Conservation (phyloP, 2,329 filamentous ascomycete species). For the Diatrype stigma region DNA sequence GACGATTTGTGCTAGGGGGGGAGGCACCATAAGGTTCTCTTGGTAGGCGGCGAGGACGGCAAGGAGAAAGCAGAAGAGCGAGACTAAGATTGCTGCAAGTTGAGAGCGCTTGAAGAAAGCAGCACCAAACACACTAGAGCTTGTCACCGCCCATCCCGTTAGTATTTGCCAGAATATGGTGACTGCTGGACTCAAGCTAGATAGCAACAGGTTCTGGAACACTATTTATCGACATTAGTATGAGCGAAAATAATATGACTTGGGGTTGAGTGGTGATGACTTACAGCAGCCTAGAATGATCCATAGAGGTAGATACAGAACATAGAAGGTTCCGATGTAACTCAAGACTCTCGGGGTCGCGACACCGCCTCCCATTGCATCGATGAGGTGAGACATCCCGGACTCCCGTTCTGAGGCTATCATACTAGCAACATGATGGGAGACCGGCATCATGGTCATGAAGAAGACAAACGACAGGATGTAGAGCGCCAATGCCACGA, state of each 20-base stretch:
- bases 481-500: conserved; percentile 61
- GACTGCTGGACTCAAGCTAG: conserved; percentile 23
- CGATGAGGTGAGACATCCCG: conserved; percentile 69
- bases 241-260: not conserved
- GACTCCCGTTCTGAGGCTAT: conserved; percentile 67
- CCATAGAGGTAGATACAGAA: conserved; percentile 55
- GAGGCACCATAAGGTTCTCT: conserved; percentile 9
- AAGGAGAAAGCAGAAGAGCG: conserved; percentile 24
- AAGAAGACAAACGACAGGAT: conserved; percentile 65
- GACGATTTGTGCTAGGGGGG: conserved; percentile 14
- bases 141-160: conserved; percentile 51
- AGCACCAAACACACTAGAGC: conserved; percentile 56
- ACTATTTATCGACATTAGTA: conserved; percentile 43
- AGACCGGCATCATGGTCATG: conserved; percentile 64
- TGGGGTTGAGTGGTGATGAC: conserved; percentile 29
- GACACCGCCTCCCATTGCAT: conserved; percentile 70
- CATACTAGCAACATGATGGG: conserved; percentile 68
- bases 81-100: conserved; percentile 28
- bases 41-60: conserved; percentile 16
- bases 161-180: conserved; percentile 43
- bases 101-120: conserved; percentile 33
- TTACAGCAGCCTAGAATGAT: conserved; percentile 32
- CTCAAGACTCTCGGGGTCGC: conserved; percentile 57
- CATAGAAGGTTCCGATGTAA: conserved; percentile 63
- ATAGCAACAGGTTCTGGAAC: conserved; percentile 27